Evolutionary conservation across 805 yeast genomes (phyloP).

Genomic region (Pichia cabralensis): DNA sequence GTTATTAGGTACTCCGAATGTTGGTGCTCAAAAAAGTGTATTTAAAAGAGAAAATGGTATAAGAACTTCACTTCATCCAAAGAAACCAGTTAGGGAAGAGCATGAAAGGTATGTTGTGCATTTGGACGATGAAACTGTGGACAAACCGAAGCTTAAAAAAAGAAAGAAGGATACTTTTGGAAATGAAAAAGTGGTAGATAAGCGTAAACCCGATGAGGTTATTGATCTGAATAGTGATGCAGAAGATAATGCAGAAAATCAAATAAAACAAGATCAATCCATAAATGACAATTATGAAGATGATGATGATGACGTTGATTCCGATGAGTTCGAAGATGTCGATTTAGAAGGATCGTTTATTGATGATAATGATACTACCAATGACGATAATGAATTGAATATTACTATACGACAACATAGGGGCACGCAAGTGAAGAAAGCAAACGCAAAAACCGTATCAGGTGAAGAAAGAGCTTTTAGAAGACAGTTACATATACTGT

Average conservation of each 20-base stretch:
- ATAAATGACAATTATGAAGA: conserved; percentile 28
- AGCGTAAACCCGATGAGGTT: background rate
- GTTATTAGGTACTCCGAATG: too few relatives aligned
- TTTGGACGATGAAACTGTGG: conserved; percentile 7
- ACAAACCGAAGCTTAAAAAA: background rate
- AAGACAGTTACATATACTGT: conserved; percentile 44
- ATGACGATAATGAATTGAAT: conserved; percentile 14
- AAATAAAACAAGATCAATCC: conserved; percentile 13
- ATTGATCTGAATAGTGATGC: background rate
- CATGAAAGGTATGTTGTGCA: conserved; percentile 5
- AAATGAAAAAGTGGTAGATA: background rate
- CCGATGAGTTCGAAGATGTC: conserved; percentile 33
- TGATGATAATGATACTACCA: conserved; percentile 1
- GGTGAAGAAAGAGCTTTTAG: conserved; percentile 48
- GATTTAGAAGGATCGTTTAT: conserved; percentile 17
- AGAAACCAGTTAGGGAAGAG: background rate
- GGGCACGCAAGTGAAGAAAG: conserved; percentile 13
- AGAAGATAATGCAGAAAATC: conserved; percentile 7
- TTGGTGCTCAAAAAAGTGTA: too few relatives aligned
- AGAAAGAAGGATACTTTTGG: too few relatives aligned
- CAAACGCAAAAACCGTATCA: conserved; percentile 28
- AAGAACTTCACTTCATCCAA: too few relatives aligned
- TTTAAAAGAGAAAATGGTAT: too few relatives aligned
- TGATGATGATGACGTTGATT: conserved; percentile 28
- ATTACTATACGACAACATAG: conserved; percentile 14